A percentile compares a stretch with the other conserved stretches of the same genome.
phyloP scores from a whole-genome alignment of 176 grass and related monocot species.

The Pontederia paniculata region DNA sequence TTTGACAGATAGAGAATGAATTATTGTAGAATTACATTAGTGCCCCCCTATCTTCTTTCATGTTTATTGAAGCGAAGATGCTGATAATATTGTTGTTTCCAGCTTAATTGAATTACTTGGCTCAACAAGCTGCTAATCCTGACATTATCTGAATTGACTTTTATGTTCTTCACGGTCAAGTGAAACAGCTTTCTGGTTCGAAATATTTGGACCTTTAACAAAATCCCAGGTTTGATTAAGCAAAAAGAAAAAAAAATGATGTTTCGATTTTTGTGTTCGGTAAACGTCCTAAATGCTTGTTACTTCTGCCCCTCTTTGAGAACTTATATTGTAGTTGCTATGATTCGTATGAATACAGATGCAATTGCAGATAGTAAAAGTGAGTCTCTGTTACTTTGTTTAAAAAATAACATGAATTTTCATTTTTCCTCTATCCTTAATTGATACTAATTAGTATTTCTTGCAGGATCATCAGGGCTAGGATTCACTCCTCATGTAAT shows the following conservation, averaged over 20 bases:
- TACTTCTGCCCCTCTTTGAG: no score
- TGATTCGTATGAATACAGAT: no score
- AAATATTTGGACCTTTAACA: no score
- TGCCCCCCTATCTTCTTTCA: background rate
- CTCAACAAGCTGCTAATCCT: no score
- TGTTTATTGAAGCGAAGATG: background rate
- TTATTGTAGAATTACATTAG: background rate
- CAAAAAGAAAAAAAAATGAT: no score
- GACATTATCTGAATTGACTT: no score
- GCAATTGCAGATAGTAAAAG: background rate
- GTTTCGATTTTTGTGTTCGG: no score
- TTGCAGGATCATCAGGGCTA: conserved; percentile 55
- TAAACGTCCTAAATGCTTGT: no score
- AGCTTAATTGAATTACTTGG: background rate
- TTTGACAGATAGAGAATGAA: background rate
- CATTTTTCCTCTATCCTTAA: conserved; percentile 1
- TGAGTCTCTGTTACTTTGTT: background rate
- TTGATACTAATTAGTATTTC: conserved; percentile 5
- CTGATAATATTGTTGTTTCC: background rate
- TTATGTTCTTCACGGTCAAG: no score
- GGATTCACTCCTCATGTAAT: conserved; percentile 98
- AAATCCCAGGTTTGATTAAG: no score
- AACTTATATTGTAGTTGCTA: no score
- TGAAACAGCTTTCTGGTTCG: no score
- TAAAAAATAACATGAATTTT: conserved; percentile 1